Base-by-base conservation (phyloP, 2,329 filamentous ascomycete species). In the Gnomoniopsis sp. region DNA sequence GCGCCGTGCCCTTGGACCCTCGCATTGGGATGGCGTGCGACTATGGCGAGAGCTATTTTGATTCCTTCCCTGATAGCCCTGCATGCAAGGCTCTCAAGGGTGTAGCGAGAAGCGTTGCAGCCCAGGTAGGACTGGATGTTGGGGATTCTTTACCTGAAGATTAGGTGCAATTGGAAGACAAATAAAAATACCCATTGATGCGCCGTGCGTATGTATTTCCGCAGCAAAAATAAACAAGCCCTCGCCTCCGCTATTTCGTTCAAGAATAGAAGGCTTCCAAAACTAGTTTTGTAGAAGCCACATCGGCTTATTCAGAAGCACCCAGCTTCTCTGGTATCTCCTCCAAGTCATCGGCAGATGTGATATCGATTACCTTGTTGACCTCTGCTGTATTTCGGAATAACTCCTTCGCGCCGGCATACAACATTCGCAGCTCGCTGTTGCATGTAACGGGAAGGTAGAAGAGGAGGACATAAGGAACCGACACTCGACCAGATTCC, bases 11-110 rank as follows among this genome's bases (percentile, higher is more conserved):
- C 41, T 76, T 99, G 54, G 95, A 99, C 69, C 93, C 95, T 3
- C 81, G 93, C 62, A 96, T 99, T 65, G 90, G 95, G 10, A 96
- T 97, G 90, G 89, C 93, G 2, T 97, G 93, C 69, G 95, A 99
- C 73, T 97, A 90, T 73, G 95, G 96, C 6, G 95, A 99, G 83
- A 97, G 92, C 74, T 99, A 96, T 74, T 90, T 98, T 69, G 93
- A 98, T 69, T 88, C 87, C 23, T 99, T 91, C 72, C 91, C 93
- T 0, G 93, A 98, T 66, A 96, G 91, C 65, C 93, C 95, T 36
- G 93, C 95, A 1, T 96, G 91, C 68, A 78, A 82, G 65, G 93
- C 93, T 3, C 84, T 99, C 61, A 88, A 86, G 74, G 79, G 80
- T 38, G 93, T 99, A 11, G 93, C 99, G 38, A 85, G 83, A 67